Conservation (phyloP, 495 filamentous ascomycete species). For the Penicillium bialowiezense region DNA sequence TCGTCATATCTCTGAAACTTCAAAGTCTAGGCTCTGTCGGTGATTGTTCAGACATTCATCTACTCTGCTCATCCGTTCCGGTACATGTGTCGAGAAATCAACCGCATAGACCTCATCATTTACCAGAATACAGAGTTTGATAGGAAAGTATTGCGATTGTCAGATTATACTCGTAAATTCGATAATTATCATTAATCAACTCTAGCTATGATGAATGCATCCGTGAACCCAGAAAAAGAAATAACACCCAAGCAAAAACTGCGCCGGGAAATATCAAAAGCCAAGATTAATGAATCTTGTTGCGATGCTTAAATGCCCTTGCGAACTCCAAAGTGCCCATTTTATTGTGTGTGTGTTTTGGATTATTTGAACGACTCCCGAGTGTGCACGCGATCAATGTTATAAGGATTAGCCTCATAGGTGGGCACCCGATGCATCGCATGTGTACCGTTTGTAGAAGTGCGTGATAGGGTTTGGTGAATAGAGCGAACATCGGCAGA, state of each 20-base stretch:
- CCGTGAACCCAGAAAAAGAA: no score
- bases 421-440: constrained; percentile 18
- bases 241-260: no score
- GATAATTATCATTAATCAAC: constrained; percentile 4
- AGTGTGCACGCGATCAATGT: constrained; percentile 31
- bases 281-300: not conserved
- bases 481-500: constrained; percentile 4
- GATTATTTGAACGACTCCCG: constrained; percentile 26
- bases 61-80: no score
- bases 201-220: constrained; percentile 2
- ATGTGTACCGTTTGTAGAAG: constrained; percentile 15
- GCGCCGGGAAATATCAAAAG: not conserved
- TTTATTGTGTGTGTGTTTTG: not conserved
- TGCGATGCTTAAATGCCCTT: not conserved
- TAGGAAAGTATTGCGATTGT: not conserved
- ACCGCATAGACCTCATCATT: no score
- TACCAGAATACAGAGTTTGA: no score
- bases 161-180: not conserved
- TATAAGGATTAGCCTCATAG: constrained; percentile 31
- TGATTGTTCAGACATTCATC: no score
- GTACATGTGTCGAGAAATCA: no score
- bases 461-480: constrained; percentile 12
- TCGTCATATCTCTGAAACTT: no score
- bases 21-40: no score
- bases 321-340: not conserved